These are phyloP conservation scores for Hyphochytrium catenoides DNA, from an alignment of 352 stramenopile genomes.

Conservation along the genomic window DNA sequence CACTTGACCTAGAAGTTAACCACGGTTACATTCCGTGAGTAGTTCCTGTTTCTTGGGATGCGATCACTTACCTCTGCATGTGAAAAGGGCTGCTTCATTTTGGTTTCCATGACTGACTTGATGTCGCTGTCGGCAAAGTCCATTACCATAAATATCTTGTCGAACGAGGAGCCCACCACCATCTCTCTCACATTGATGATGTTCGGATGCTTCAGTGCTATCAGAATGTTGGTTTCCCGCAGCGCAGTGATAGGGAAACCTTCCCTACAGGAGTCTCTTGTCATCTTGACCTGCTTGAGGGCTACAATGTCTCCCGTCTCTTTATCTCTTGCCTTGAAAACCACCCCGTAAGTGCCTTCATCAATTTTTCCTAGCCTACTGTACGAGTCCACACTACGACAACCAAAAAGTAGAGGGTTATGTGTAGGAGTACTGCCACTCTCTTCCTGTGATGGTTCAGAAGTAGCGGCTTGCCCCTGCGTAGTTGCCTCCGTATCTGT, in stretches of 20 bases:
- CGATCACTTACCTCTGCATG: slow-evolving; percentile 8
- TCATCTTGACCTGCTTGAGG: slow-evolving; percentile 70
- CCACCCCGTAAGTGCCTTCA: slow-evolving; percentile 88
- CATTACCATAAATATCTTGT: slow-evolving; percentile 77
- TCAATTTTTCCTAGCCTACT: slow-evolving; percentile 76
- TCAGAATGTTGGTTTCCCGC: slow-evolving; percentile 53
- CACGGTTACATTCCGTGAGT: slow-evolving; percentile 3
- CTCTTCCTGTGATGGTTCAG: no score
- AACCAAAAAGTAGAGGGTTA: slow-evolving; percentile 47
- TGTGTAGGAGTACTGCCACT: no score
- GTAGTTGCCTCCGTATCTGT: no score
- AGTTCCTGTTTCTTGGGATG: slow-evolving; percentile 1
- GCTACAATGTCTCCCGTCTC: slow-evolving; percentile 71
- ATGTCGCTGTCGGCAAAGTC: slow-evolving; percentile 65
- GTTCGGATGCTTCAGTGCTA: slow-evolving; percentile 53
- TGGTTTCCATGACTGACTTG: slow-evolving; percentile 50
- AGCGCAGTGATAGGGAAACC: slow-evolving; percentile 56
- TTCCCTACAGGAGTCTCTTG: slow-evolving; percentile 33
- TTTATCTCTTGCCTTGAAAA: slow-evolving; percentile 79
- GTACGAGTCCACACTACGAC: slow-evolving; percentile 82
- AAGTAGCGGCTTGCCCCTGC: no score
- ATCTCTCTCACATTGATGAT: slow-evolving; percentile 62
- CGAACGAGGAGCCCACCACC: slow-evolving; percentile 52
- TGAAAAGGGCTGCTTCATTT: slow-evolving; percentile 36
- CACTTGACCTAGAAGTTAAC: slow-evolving; percentile 81